Evolutionary conservation across 805 yeast genomes (phyloP).

Genomic region (Yamadazyma nakazawae): DNA sequence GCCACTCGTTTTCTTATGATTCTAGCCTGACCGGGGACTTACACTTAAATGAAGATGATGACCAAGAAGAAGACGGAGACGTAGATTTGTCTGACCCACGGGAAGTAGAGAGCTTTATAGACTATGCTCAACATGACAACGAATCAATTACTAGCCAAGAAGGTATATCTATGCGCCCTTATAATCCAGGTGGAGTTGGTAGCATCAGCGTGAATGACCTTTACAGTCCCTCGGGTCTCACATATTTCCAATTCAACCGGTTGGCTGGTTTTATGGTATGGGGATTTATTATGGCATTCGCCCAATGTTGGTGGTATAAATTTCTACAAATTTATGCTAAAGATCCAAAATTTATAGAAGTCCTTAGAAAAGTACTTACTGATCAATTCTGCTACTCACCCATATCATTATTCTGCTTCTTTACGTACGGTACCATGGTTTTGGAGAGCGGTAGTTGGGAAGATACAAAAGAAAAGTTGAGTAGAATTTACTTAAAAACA

Average conservation of each 20-base stretch:
- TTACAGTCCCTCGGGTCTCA: slow-evolving; percentile 18
- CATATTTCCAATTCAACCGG: slow-evolving; percentile 61
- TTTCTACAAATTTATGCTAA: slow-evolving; percentile 77
- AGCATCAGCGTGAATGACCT: too few species aligned
- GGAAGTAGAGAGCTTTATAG: slow-evolving; percentile 21
- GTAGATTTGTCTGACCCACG: slow-evolving; percentile 2
- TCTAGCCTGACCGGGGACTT: slow-evolving; percentile 14
- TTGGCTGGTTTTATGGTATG: slow-evolving; percentile 78
- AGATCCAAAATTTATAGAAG: slow-evolving; percentile 81
- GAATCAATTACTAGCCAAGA: slow-evolving; percentile 15
- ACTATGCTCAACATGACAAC: slow-evolving; percentile 30
- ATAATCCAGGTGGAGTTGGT: slow-evolving; percentile 6
- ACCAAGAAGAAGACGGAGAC: slow-evolving; percentile 7
- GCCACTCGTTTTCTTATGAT: slow-evolving; percentile 17
- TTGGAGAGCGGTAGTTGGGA: slow-evolving; percentile 70
- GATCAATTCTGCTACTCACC: slow-evolving; percentile 93
- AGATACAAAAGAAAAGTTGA: slow-evolving; percentile 62
- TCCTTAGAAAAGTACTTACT: slow-evolving; percentile 78
- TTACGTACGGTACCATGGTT: slow-evolving; percentile 78
- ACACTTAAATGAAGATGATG: background rate
- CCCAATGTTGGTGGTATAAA: slow-evolving; percentile 86
- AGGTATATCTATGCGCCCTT: slow-evolving; percentile 8
- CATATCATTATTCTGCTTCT: slow-evolving; percentile 71
- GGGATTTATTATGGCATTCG: slow-evolving; percentile 82
- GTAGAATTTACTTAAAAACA: slow-evolving; percentile 64